These are phyloP conservation scores for Colletotrichum lindemuthianum DNA, from an alignment of 2,329 filamentous ascomycete genomes.

Conservation along the genomic window DNA sequence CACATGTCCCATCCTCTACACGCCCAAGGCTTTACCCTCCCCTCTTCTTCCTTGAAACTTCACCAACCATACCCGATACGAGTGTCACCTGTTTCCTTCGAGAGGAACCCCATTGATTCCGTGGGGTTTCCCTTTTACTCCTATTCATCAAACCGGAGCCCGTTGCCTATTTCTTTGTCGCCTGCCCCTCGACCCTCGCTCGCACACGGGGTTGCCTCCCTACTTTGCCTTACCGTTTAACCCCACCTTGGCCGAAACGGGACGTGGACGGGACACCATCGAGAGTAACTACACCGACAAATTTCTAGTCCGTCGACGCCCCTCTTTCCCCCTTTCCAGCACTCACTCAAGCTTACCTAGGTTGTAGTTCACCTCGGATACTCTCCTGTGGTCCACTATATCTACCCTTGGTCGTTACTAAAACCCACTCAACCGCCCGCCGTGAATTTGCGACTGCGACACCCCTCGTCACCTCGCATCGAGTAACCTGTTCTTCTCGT, in stretches of 20 bases:
- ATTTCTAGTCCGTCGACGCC: conserved; percentile 28
- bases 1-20: background rate
- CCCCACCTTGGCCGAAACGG: conserved; percentile 36
- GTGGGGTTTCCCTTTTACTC: conserved; percentile 25
- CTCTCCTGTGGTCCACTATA: conserved; percentile 10
- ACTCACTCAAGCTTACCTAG: background rate
- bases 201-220: conserved; percentile 33
- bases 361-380: conserved; percentile 10
- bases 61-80: conserved; percentile 29
- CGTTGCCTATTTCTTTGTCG: conserved; percentile 29
- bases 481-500: background rate
- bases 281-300: conserved; percentile 33
- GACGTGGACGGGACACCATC: conserved; percentile 25
- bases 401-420: conserved; percentile 7
- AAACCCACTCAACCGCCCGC: conserved; percentile 13
- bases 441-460: conserved; percentile 8
- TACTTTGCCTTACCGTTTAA: conserved; percentile 23
- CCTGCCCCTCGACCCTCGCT: conserved; percentile 22
- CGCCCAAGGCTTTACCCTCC: background rate
- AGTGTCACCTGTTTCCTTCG: conserved; percentile 19
- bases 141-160: conserved; percentile 31
- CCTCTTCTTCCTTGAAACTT: background rate
- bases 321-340: conserved; percentile 33
- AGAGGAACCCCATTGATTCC: conserved; percentile 31
- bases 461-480: background rate